Evolutionary conservation across 139 green algal species (phyloP), one percentile per base, ranked within the genome.

Genomic region (Axilococcus clingmanii): DNA sequence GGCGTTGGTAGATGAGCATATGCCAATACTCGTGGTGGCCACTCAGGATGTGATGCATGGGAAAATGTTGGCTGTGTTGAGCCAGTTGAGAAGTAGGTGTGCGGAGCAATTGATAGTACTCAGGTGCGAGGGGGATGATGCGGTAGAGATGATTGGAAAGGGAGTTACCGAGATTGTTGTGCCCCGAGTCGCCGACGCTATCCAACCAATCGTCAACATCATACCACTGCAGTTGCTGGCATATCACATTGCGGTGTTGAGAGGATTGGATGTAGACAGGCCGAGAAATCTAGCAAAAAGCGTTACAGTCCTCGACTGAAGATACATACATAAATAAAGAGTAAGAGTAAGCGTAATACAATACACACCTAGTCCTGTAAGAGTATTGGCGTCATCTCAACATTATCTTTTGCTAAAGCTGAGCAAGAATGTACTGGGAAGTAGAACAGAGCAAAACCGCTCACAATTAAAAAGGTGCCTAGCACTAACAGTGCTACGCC

Each of bases 181-280:
- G 43, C 72, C 72, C 3, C 29, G 55, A 43, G 74, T 91, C 19
- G 78, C 80, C 19, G 85, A 96, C 38, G 81, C 70, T 36, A 63
- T 98, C 44, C 91, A 98, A 75, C 69, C 83, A 4, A 65, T 98
- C 33, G 58, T 98, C 46, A 98, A 98, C 74, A 93, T 96, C 50
- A 71, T 98, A 9, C 88, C 89, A 9, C 68, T 98, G 57, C 91
- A 98, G 73, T 79, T 98, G 38, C 75, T 98, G 37, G 64, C 59
- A 12, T 98, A 97, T 65, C 86, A 97, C 68, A 70, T 98, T 22
- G 93, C 91, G 14, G 43, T 96, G 22, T 64, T 96, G 43, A 63
- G 88, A 2, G 90, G 91, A 0, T 68, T 83, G 55, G 89, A 98
- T 65, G 91, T 97, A 3, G 91, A 98, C 63, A 91, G 96, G 75